Evolutionary conservation across 768 basidiomycete genomes (phyloP).

Genomic region (Lentinula raphanica): DNA sequence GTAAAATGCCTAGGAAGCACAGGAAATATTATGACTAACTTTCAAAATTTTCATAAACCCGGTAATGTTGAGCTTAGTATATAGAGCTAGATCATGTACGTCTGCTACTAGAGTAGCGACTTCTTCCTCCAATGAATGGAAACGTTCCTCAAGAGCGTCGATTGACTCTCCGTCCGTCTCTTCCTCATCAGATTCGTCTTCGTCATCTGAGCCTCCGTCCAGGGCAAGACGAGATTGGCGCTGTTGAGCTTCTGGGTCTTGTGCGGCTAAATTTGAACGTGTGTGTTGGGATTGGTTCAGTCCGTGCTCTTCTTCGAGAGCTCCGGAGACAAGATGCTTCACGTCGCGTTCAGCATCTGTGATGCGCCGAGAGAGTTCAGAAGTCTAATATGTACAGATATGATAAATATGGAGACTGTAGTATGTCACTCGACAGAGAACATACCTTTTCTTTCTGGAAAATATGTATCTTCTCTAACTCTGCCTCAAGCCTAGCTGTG

Average conservation of each 20-base stretch:
- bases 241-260: slow-evolving; percentile 56
- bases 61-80: slow-evolving; percentile 96
- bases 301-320: slow-evolving; percentile 32
- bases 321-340: slow-evolving; percentile 56
- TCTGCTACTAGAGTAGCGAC: slow-evolving; percentile 93
- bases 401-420: background rate
- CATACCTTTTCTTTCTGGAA: slow-evolving; percentile 86
- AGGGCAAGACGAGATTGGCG: slow-evolving; percentile 37
- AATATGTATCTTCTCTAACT: slow-evolving; percentile 90
- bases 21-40: too few relatives aligned
- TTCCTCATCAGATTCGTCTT: slow-evolving; percentile 45
- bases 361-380: slow-evolving; percentile 79
- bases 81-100: slow-evolving; percentile 83
- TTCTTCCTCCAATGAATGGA: slow-evolving; percentile 86
- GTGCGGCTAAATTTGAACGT: slow-evolving; percentile 6
- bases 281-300: slow-evolving; percentile 13
- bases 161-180: slow-evolving; percentile 49
- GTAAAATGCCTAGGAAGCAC: slow-evolving; percentile 4
- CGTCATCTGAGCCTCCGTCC: slow-evolving; percentile 68
- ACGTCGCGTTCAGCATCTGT: slow-evolving; percentile 79
- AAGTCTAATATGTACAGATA: slow-evolving; percentile 42
- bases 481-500: slow-evolving; percentile 67
- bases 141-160: slow-evolving; percentile 80
- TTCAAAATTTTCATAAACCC: slow-evolving; percentile 99
- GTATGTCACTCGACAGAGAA: slow-evolving; percentile 1